Evolutionary conservation across 169 alveolate species (phyloP).

Genomic region (Prorocentrum cordatum): DNA sequence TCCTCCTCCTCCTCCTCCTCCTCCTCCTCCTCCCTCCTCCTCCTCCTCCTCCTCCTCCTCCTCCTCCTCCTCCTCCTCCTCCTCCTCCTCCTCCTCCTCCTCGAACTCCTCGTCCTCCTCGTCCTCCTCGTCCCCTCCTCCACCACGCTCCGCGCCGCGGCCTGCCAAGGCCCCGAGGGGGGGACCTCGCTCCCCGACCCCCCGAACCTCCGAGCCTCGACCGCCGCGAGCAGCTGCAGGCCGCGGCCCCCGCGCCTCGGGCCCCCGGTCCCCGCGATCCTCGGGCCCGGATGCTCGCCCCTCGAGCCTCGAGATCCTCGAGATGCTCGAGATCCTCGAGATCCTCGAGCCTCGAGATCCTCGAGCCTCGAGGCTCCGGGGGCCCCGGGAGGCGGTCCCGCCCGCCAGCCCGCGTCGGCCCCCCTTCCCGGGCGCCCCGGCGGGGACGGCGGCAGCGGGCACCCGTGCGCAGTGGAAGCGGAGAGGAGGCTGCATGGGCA

Average conservation of each 20-base stretch:
- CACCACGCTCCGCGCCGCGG: background rate
- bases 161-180: background rate
- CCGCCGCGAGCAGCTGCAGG: conserved; percentile 10
- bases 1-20: background rate
- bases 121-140: background rate
- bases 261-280: background rate
- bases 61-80: background rate
- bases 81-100: too few species aligned
- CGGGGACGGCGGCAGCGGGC: too few species aligned
- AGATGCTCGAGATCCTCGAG: conserved; percentile 82
- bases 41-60: background rate
- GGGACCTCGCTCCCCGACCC: background rate
- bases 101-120: too few species aligned
- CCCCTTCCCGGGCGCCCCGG: too few species aligned
- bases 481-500: too few species aligned
- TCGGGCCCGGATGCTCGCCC: conserved; percentile 9
- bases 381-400: too few species aligned
- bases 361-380: too few species aligned
- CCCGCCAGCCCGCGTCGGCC: too few species aligned
- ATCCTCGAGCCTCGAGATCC: too few species aligned
- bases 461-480: too few species aligned
- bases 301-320: conserved; percentile 71
- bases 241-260: background rate
- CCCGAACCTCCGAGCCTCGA: conserved; percentile 5
- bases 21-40: background rate